These are phyloP conservation scores for Cladosporium colombiae DNA, from an alignment of 2,329 filamentous ascomycete species.

Conservation along the genomic window DNA sequence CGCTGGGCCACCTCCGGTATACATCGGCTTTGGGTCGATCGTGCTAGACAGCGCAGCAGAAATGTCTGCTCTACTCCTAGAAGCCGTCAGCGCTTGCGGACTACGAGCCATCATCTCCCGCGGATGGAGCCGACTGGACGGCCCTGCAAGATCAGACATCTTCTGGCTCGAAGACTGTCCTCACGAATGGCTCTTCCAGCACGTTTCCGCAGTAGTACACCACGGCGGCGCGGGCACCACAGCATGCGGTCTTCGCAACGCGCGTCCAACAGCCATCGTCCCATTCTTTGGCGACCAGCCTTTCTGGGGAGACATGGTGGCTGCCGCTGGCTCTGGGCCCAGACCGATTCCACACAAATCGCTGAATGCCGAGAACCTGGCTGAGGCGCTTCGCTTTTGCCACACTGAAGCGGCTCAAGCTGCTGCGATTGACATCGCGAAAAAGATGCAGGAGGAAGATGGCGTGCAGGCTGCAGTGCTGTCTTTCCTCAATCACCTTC, in stretches of 20 bases:
- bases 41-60: slow-evolving; percentile 72
- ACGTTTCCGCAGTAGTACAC: slow-evolving; percentile 56
- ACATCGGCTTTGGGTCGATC: slow-evolving; percentile 79
- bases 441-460: slow-evolving; percentile 64
- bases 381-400: slow-evolving; percentile 45
- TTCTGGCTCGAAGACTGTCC: slow-evolving; percentile 55
- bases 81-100: slow-evolving; percentile 58
- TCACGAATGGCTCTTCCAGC: slow-evolving; percentile 59
- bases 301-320: slow-evolving; percentile 53
- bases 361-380: slow-evolving; percentile 47
- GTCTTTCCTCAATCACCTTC: slow-evolving; percentile 64
- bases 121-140: slow-evolving; percentile 51
- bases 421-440: slow-evolving; percentile 61
- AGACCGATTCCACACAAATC: slow-evolving; percentile 80
- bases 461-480: slow-evolving; percentile 69
- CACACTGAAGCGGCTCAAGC: slow-evolving; percentile 60
- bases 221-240: slow-evolving; percentile 61
- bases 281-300: slow-evolving; percentile 60
- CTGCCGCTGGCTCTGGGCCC: slow-evolving; percentile 54
- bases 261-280: slow-evolving; percentile 53
- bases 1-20: slow-evolving; percentile 69
- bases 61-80: slow-evolving; percentile 69
- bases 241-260: slow-evolving; percentile 52
- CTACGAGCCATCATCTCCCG: slow-evolving; percentile 54
- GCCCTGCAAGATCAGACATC: slow-evolving; percentile 36